Conservation (phyloP, 768 basidiomycete genomes). For the Leccinellum albellum region DNA sequence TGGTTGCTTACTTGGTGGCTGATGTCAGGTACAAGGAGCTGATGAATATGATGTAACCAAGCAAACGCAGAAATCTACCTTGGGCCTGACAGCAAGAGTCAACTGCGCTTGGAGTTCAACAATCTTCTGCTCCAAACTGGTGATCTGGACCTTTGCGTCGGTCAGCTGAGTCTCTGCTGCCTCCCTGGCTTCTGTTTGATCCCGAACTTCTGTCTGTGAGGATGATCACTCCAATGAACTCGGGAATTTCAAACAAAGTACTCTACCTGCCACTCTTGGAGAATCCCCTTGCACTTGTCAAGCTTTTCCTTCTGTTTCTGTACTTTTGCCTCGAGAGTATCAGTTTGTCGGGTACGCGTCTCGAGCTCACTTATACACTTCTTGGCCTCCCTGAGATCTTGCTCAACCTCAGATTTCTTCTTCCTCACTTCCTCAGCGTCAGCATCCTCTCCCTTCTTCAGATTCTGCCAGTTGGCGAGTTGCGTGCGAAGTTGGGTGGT, state of each 20-base stretch:
- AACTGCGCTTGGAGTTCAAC: constrained; percentile 44
- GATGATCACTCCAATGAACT: not conserved
- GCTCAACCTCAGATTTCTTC: constrained; percentile 53
- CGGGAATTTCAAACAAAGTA: not conserved
- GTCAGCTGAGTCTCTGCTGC: constrained; percentile 33
- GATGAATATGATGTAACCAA: constrained; percentile 15
- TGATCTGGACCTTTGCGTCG: constrained; percentile 28
- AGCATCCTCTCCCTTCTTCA: constrained; percentile 61
- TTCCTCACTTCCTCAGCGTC: constrained; percentile 55
- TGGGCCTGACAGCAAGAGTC: constrained; percentile 34
- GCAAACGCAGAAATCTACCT: constrained; percentile 7
- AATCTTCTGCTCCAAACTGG: constrained; percentile 36
- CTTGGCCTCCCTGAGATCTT: constrained; percentile 47
- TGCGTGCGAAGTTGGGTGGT: constrained; percentile 57
- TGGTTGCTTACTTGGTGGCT: constrained; percentile 15
- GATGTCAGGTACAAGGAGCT: not conserved
- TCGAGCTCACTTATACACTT: constrained; percentile 29
- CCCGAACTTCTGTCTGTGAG: constrained; percentile 37
- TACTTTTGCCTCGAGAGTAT: constrained; percentile 34
- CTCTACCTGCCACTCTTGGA: constrained; percentile 46
- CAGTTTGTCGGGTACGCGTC: constrained; percentile 19
- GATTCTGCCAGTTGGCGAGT: constrained; percentile 61
- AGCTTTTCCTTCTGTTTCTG: constrained; percentile 43
- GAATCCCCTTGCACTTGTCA: constrained; percentile 40
- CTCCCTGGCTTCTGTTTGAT: constrained; percentile 35